Base-by-base conservation (phyloP, 495 filamentous ascomycete species). In the Penicillium simplicissimum region DNA sequence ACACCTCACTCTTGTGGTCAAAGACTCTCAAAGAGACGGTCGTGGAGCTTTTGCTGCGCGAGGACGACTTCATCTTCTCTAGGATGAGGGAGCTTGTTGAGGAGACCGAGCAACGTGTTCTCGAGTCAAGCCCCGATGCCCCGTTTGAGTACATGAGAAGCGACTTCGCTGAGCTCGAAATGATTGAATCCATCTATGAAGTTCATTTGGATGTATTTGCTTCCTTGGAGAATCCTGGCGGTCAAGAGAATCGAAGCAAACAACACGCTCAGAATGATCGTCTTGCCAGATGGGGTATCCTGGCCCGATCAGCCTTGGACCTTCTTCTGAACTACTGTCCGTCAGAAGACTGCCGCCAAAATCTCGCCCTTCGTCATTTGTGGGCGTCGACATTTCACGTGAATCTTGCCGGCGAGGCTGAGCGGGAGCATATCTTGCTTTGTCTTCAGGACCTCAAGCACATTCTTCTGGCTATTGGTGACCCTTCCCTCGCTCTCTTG, bases 141-240 rank as follows among this genome's bases (percentile, higher is more conserved):
- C 61, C 51, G 25, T 77, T 72, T 47, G 54, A 63, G 28, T 81
- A 78, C 51, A 63, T 65, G 2, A 9, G 59, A 5, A 66, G 56
- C 25, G 58, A 76, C 55, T 65, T 71, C 45, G 68, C 63, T 13
- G 48, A 72, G n/a, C 55, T 75, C 34, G 78, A 84, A n/a, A 84
- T 94, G 70, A 80, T 88, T 1, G 85, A 97, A 66, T 87, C 88
- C 55, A 77, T 96, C 1, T 93, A 92, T 61, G 95, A 99, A 71
- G 79, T 99, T 9, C 92, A 97, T 66, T 79, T 98, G 2, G 94
- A 97, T 58, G 80, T 93, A 8, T 96, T 90, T 65, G 86, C 89
- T 37, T 79, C 86, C 15, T 88, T 91, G 58, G 94, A 88, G 17
- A 87, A 88, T 60, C 87, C 90, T 0, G 88, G 82, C 69, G 92